These are phyloP conservation scores for Xylaria polymorpha DNA, from an alignment of 2,329 filamentous ascomycete genomes.

Conservation along the genomic window DNA sequence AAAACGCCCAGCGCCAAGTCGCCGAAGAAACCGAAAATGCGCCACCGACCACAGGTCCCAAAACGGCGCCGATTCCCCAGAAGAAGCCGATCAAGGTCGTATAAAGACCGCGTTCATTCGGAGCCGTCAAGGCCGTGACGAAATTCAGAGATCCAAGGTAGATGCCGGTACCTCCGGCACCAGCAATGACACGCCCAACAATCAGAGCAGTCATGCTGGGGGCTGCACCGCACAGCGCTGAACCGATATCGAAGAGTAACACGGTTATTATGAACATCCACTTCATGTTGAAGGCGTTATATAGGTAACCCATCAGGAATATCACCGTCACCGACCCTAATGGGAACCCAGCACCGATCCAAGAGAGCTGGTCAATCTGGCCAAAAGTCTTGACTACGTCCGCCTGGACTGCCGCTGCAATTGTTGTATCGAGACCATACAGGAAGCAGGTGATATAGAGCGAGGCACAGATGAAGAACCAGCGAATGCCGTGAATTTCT, in stretches of 20 bases:
- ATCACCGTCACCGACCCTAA: slow-evolving; percentile 54
- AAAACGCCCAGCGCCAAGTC: slow-evolving; percentile 63
- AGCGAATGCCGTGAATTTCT: slow-evolving; percentile 52
- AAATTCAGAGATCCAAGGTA: slow-evolving; percentile 50
- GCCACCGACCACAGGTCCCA: slow-evolving; percentile 60
- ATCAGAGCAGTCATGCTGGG: slow-evolving; percentile 44
- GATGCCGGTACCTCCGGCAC: slow-evolving; percentile 31
- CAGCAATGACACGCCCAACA: slow-evolving; percentile 34
- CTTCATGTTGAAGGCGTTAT: slow-evolving; percentile 57
- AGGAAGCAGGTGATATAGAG: slow-evolving; percentile 43
- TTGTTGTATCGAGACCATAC: slow-evolving; percentile 58
- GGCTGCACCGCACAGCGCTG: slow-evolving; percentile 53
- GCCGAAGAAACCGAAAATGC: slow-evolving; percentile 55
- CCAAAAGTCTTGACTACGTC: slow-evolving; percentile 52
- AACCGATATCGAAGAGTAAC: slow-evolving; percentile 43
- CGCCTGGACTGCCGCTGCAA: slow-evolving; percentile 59
- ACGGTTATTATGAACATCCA: slow-evolving; percentile 48
- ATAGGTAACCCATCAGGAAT: slow-evolving; percentile 52
- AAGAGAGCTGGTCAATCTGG: slow-evolving; percentile 53
- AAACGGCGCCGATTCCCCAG: slow-evolving; percentile 54
- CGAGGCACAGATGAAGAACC: slow-evolving; percentile 44
- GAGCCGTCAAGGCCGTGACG: slow-evolving; percentile 47
- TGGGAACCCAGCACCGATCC: slow-evolving; percentile 54
- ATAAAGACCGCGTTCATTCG: slow-evolving; percentile 50
- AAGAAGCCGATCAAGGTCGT: slow-evolving; percentile 47